These are phyloP conservation scores for Phylloporus sp. DNA, from an alignment of 768 basidiomycete species.

Conservation along the genomic window DNA sequence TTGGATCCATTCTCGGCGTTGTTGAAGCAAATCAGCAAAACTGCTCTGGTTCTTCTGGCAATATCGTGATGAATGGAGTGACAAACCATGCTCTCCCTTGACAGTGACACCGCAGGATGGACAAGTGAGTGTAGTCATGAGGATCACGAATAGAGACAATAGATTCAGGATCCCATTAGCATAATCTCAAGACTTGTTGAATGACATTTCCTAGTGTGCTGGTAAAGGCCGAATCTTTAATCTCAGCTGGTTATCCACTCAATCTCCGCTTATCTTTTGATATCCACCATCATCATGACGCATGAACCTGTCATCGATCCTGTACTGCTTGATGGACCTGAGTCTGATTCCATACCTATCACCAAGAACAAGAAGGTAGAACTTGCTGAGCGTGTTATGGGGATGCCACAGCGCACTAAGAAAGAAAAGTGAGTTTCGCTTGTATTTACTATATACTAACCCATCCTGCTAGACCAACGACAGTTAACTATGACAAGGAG, in stretches of 20 bases:
- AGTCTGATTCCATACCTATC: no score
- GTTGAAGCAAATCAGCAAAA: neutral
- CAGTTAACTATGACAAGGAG: neutral
- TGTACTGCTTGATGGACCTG: neutral
- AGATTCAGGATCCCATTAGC: no score
- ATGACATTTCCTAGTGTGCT: neutral
- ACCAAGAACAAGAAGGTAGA: neutral
- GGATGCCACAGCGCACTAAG: neutral
- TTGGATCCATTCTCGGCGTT: neutral
- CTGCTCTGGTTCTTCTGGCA: neutral
- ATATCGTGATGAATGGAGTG: neutral
- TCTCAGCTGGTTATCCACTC: neutral
- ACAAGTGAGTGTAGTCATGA: neutral
- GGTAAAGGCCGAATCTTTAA: neutral
- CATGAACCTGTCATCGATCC: neutral
- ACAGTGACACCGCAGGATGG: neutral
- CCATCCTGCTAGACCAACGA: neutral
- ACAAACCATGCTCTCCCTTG: slow-evolving; percentile 2
- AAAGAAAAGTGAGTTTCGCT: neutral
- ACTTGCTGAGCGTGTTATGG: neutral
- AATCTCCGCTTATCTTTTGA: neutral
- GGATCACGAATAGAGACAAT: neutral
- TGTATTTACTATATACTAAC: neutral
- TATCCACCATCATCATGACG: neutral
- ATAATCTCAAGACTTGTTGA: no score